Percentiles rank a stretch among this genome's conserved stretches.
These are phyloP conservation scores for Hirsutella thompsonii DNA, from an alignment of 2,329 filamentous ascomycete species.

Conservation along the genomic window DNA sequence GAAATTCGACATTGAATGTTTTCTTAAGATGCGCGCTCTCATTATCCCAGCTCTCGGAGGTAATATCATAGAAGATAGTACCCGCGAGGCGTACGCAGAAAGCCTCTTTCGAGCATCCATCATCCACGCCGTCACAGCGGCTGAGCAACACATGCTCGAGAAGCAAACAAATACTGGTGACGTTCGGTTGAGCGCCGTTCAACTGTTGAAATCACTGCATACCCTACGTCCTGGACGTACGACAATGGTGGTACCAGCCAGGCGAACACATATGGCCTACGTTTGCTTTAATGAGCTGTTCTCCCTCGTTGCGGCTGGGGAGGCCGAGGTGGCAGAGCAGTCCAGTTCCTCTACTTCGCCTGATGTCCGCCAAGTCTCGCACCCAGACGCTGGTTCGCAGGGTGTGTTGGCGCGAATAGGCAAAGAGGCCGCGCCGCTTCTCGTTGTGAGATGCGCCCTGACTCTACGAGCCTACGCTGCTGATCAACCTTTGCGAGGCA, in stretches of 20 bases:
- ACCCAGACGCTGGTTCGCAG: slow-evolving; percentile 2
- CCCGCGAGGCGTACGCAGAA: slow-evolving; percentile 57
- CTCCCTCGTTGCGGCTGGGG: slow-evolving; percentile 40
- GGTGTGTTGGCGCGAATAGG: slow-evolving; percentile 49
- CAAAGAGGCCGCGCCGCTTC: slow-evolving; percentile 61
- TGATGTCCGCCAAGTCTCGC: no score
- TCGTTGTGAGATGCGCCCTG: slow-evolving; percentile 70
- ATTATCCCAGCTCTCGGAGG: slow-evolving; percentile 64
- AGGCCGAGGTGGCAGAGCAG: neutral
- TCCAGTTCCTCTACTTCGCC: neutral
- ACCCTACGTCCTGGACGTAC: slow-evolving; percentile 59
- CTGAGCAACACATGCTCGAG: slow-evolving; percentile 41
- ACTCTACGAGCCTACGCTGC: slow-evolving; percentile 76
- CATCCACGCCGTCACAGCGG: slow-evolving; percentile 50
- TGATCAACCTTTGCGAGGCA: slow-evolving; percentile 79
- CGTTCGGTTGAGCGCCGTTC: neutral
- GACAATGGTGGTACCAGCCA: slow-evolving; percentile 49
- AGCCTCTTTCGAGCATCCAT: slow-evolving; percentile 74
- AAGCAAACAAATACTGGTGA: slow-evolving; percentile 23
- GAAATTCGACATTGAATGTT: slow-evolving; percentile 66
- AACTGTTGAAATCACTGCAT: slow-evolving; percentile 46
- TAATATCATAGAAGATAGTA: slow-evolving; percentile 48
- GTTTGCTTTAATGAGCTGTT: slow-evolving; percentile 72
- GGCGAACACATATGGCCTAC: slow-evolving; percentile 63
- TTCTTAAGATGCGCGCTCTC: slow-evolving; percentile 54